phyloP scores from a whole-genome alignment of 306 rosid genomes.

The Cucurbita maxima region DNA sequence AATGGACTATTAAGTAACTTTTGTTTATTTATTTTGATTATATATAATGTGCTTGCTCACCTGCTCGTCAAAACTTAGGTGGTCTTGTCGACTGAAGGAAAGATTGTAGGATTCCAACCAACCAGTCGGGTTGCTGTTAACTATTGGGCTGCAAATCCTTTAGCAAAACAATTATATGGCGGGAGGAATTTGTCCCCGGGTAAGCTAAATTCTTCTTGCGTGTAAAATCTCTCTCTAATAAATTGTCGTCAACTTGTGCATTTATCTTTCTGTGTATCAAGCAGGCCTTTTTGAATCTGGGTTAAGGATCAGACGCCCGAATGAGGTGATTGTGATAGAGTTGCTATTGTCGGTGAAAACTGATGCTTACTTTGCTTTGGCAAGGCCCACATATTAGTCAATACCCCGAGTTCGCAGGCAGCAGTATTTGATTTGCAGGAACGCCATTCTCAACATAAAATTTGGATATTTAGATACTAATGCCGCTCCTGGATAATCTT shows the following conservation, averaged over 20 bases:
- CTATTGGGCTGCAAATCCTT: constrained; percentile 78
- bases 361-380: constrained; percentile 60
- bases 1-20: background rate
- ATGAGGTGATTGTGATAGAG: constrained; percentile 44
- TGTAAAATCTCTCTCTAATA: background rate
- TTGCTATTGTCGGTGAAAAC: constrained; percentile 65
- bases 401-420: background rate
- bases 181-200: constrained; percentile 78
- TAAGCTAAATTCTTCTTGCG: constrained; percentile 12
- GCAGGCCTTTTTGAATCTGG: constrained; percentile 67
- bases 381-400: constrained; percentile 30
- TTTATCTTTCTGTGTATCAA: constrained; percentile 5
- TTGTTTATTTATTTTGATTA: background rate
- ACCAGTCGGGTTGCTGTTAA: constrained; percentile 74
- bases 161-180: constrained; percentile 66
- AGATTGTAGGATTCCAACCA: constrained; percentile 78
- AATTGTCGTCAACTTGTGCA: background rate
- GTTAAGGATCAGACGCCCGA: constrained; percentile 44
- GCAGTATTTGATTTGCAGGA: background rate
- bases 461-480: background rate
- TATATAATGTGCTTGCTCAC: background rate
- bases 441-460: background rate
- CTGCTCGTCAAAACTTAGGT: constrained; percentile 37
- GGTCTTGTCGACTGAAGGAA: constrained; percentile 54
- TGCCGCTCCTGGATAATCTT: background rate